phyloP scores from a whole-genome alignment of 2,329 filamentous ascomycete species.

The Aspergillus transmontanensis region DNA sequence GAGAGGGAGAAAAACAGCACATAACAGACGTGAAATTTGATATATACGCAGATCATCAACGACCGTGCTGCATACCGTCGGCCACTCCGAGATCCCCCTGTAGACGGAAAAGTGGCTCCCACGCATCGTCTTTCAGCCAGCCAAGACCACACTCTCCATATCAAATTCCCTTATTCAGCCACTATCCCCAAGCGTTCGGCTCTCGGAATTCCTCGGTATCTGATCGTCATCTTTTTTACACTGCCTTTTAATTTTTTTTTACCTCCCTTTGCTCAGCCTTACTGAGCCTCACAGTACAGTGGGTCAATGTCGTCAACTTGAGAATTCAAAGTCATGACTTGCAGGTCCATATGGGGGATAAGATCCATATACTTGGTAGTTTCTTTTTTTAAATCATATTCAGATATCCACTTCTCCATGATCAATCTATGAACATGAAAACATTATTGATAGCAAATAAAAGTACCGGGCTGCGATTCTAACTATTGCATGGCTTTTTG shows the following conservation, averaged over 20 bases:
- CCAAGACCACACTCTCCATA: not conserved
- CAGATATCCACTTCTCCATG: not conserved
- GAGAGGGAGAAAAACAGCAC: not conserved
- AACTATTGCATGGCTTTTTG: conserved; percentile 16
- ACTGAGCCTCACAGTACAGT: not conserved
- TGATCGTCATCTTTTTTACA: not conserved
- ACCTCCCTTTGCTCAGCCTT: not conserved
- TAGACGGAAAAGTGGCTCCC: not conserved
- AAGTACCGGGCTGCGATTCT: conserved; percentile 11
- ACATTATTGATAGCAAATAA: not conserved
- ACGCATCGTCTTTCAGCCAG: not conserved
- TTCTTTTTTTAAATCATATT: not conserved
- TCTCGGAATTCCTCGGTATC: not conserved
- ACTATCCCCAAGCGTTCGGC: not conserved
- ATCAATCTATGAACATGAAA: conserved; percentile 2
- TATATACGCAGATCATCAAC: not conserved
- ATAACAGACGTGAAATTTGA: not conserved
- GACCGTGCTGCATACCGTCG: not conserved
- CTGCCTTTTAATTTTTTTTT: not conserved
- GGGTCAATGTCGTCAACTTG: not conserved
- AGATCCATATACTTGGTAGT: not conserved
- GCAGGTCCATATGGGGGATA: not conserved
- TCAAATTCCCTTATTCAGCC: not conserved
- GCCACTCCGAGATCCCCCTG: not conserved
- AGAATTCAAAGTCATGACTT: not conserved